Evolutionary conservation across 139 green algal genomes (phyloP).

Genomic region (Marvania coccoides): DNA sequence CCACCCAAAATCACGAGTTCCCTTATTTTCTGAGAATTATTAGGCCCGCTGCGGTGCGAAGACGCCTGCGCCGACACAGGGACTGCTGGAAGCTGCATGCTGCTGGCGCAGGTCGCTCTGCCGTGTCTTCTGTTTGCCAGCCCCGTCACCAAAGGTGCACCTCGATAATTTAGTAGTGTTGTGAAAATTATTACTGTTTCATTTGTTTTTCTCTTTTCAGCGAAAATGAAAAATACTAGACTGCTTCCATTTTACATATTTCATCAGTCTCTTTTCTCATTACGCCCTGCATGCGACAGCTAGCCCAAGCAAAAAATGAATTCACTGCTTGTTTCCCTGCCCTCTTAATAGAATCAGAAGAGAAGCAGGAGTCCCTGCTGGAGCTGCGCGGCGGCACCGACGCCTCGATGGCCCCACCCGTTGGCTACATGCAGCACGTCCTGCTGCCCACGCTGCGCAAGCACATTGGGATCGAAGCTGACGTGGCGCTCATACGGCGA

Average conservation of each 20-base stretch:
- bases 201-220: no score
- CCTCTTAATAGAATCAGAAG: no score
- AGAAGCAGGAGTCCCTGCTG: constrained; percentile 25
- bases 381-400: constrained; percentile 69
- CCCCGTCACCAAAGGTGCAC: background rate
- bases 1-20: no score
- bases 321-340: no score
- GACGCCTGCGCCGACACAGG: constrained; percentile 46
- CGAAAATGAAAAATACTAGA: no score
- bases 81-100: constrained; percentile 68
- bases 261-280: no score
- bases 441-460: constrained; percentile 51
- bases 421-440: constrained; percentile 63
- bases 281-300: no score
- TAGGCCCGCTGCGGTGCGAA: constrained; percentile 9
- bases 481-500: constrained; percentile 35
- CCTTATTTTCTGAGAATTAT: no score
- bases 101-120: constrained; percentile 62
- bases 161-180: background rate
- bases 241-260: no score
- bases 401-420: constrained; percentile 62
- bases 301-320: no score
- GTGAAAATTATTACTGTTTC: no score
- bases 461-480: constrained; percentile 28
- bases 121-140: constrained; percentile 36